Base-by-base conservation (phyloP, 495 filamentous ascomycete species). In the Penicillium turbatum region DNA sequence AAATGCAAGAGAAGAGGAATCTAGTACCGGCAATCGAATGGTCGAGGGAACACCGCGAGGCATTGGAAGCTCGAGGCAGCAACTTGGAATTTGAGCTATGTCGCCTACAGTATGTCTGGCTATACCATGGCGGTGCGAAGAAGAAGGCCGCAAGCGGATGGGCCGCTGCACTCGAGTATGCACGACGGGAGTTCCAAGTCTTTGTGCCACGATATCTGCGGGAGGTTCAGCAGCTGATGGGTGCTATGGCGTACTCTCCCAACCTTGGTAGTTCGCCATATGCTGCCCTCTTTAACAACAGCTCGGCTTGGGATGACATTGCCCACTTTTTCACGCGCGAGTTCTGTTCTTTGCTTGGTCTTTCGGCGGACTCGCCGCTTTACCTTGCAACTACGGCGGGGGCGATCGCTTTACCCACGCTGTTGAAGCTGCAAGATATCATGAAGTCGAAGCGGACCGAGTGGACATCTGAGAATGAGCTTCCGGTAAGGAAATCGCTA, bases 21-120 rank as follows among this genome's bases (percentile, higher is more conserved):
- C 80, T 97, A 3, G 59, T 74, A 0, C 90, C 90, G 0, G 93
- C 93, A 2, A 97, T 97, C 17, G 68, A 79, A 49, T 99, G 93
- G 93, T 87, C 95, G 0, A 73, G 85, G 13, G 66, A 77, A 2
- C 84, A 96, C 57, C 83, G 82, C 35, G 66, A 66, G 13, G 74
- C 82, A 19, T 76, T 99, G 21, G 90, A 96, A 58, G 78, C 80
- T 1, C 80, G 93, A 36, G 95, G 92, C 4, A 92, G 87, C 57
- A 96, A 95, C 56, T 81, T 99, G 2, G 92, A 97, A 64, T 99
- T 96, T 46, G 92, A 99, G 43, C 84, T 99, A 4, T 86, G 83
- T 69, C 85, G 87, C 34, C 73, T 97, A 21, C 87, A 95, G 54
- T 97, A 87, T 62, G 78, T 97, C 37, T 89, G 85, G 83, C 80